Base-by-base conservation (phyloP, 1,139 yeast species). In the Taphrina confusa region DNA sequence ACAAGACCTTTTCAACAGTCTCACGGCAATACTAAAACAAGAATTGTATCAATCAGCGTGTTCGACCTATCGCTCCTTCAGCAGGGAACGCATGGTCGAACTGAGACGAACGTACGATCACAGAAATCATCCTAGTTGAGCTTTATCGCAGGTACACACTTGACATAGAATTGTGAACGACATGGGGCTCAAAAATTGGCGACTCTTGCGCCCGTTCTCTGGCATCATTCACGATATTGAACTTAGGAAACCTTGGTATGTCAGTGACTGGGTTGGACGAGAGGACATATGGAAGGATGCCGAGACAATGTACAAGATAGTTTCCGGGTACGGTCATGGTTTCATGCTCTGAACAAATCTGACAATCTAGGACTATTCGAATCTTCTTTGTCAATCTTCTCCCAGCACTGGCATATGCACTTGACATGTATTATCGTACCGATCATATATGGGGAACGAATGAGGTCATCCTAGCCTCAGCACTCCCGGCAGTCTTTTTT, bases 321-420 rank as follows among this genome's bases (percentile, higher is more conserved):
- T 45, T 91, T 87, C 73, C 88, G 92, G 76, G 89, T 96, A 56
- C 92, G 92, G 70, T 72, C 37, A 16, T 65, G 11, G 18, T 3
- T 3, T n/a, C 37, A 14, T 16, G 22, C 9, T 3, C 31, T 11
- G 9, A 6, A 12, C 44, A 22, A 14, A 30, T 18, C n/a, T 20
- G 20, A n/a, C 30, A 16, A 6, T 18, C 22, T 34, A 49, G 44
- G 23, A 56, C 60, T 16, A 34, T 54, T 9, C 37, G 58, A 28
- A 56, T 55, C 33, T 45, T 36, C 59, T 39, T 56, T 33, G 52
- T 49, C 44, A 61, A 56, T 52, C 61, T 92, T 46, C 75, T 92
- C 30, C 98, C 98, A 0, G 97, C 97, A 0, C 80, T 92, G 49
- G 96, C 97, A 0, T 92, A 92, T 77, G 95, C 97, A 0, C 97